Base-by-base conservation (phyloP, 495 filamentous ascomycete genomes). In the Podospora conica region DNA sequence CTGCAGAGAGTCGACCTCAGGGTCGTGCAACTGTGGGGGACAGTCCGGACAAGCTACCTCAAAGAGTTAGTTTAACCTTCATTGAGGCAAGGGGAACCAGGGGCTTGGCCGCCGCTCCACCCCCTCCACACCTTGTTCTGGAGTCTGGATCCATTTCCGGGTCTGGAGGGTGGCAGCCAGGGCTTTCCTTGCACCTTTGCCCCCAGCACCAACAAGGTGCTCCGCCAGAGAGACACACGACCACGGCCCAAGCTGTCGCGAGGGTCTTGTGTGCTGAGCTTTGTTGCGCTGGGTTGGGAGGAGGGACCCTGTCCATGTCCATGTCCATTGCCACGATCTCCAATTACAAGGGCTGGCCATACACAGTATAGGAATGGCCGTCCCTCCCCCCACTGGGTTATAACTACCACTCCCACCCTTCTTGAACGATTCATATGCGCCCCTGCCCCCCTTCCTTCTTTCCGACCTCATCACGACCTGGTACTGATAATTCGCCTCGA, bases 21-120 rank as follows among this genome's bases (percentile, higher is more conserved):
- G 40, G 40, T 48, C 40, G 33, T 18, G 33, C 60, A 61, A 12
- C 18, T 61, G 62, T 64, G 55, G 63, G 63, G 63, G 63, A 64
- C 15, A 18, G 27, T 9, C 53, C 54, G 63, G 29, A 33, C 63
- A 58, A 58, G 54, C 63, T 64, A 31, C 63, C 63, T 31, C 63
- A 64, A 64, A 9, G 28, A 28, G 63, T 23, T 64, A 64, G 63
- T 53, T 20, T 10, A 48, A 0, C 10, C 25, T 22, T 1, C 5
- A 23, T 55, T 53, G 18, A 11, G 22, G 63, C 27, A 58, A 53
- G 53, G 25, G 29, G 21, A 33, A 31, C 48, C 40, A 63, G 61
- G 61, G 61, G 61, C 53, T 40, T 31, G 48, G 23, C 48, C 24
- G 21, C 25, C 27, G 22, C 25, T 29, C 61, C 61, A 48, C 55